phyloP scores from a whole-genome alignment of 805 yeast genomes.

The Ogataea thermomethanolica region DNA sequence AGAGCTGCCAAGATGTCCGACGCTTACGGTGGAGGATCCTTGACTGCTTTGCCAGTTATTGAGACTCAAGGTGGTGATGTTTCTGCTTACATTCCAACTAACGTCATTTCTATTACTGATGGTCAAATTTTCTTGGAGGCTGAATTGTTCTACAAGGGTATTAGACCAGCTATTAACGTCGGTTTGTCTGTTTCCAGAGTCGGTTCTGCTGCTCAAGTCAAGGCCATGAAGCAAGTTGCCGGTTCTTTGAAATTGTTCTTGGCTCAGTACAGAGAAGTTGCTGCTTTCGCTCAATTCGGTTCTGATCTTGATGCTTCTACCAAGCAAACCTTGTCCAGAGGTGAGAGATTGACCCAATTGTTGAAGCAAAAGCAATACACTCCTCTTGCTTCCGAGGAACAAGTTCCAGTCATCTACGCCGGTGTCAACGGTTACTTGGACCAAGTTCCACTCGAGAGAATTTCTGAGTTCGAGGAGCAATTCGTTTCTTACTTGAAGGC shows the following conservation, averaged over 20 bases:
- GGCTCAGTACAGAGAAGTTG: constrained; percentile 99
- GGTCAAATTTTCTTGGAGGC: constrained; percentile 99
- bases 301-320: constrained; percentile 99
- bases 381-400: constrained; percentile 98
- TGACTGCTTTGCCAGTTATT: constrained; percentile 94
- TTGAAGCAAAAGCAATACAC: constrained; percentile 96
- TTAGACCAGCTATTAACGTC: constrained; percentile 99
- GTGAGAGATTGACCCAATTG: constrained; percentile 99
- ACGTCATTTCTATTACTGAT: constrained; percentile 95
- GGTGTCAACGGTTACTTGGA: constrained; percentile 99
- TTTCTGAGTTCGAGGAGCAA: constrained; percentile 87
- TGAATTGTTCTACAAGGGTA: constrained; percentile 99
- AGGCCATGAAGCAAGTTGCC: constrained; percentile 99
- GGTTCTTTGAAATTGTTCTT: constrained; percentile 99
- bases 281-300: constrained; percentile 99
- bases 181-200: constrained; percentile 99
- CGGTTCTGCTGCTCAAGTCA: constrained; percentile 99
- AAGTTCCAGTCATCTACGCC: constrained; percentile 97
- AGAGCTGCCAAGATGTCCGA: constrained; percentile 97
- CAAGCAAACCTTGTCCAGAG: constrained; percentile 97
- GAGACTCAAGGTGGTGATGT: constrained; percentile 99
- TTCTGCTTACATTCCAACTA: constrained; percentile 96
- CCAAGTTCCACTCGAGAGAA: constrained; percentile 74
- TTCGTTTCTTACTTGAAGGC: constrained; percentile 91
- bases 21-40: constrained; percentile 85